Conservation (phyloP, 2,329 filamentous ascomycete species). For the Aspergillus unguis region DNA sequence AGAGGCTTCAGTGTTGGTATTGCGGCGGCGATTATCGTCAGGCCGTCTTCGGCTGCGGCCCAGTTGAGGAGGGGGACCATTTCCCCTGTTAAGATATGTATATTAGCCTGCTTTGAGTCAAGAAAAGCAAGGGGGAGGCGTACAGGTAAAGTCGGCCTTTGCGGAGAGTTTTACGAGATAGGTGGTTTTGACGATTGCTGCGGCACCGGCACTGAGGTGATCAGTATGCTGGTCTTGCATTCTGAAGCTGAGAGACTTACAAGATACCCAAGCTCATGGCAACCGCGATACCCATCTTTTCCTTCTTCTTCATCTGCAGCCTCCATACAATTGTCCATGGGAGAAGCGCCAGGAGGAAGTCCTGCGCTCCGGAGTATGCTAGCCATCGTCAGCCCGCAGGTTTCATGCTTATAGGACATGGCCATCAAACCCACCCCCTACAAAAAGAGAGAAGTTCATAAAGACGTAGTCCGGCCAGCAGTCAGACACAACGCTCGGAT, state of each 20-base stretch:
- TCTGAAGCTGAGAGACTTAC: neutral
- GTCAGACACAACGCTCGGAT: conserved; percentile 16
- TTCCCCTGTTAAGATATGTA: neutral
- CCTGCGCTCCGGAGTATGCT: conserved; percentile 8
- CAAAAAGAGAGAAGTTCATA: conserved; percentile 20
- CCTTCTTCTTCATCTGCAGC: conserved; percentile 12
- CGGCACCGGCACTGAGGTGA: conserved; percentile 4
- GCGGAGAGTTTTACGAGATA: conserved; percentile 7
- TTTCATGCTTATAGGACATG: neutral
- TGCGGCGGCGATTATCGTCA: conserved; percentile 1
- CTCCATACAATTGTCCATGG: conserved; percentile 10
- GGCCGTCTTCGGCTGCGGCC: conserved; percentile 6
- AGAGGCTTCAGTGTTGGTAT: conserved; percentile 7
- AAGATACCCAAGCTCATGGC: conserved; percentile 9
- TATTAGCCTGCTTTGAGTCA: neutral
- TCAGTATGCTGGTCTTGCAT: neutral
- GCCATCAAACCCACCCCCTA: conserved; percentile 16
- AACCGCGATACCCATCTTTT: conserved; percentile 7
- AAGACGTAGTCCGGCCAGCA: conserved; percentile 21
- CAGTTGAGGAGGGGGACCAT: conserved; percentile 9
- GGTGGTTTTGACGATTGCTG: conserved; percentile 10
- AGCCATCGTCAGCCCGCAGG: neutral
- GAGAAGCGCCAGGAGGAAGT: conserved; percentile 6
- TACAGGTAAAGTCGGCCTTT: conserved; percentile 8
- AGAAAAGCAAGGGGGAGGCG: neutral